Conservation (phyloP, 345 rosid genomes). For the Nephelium lappaceum region DNA sequence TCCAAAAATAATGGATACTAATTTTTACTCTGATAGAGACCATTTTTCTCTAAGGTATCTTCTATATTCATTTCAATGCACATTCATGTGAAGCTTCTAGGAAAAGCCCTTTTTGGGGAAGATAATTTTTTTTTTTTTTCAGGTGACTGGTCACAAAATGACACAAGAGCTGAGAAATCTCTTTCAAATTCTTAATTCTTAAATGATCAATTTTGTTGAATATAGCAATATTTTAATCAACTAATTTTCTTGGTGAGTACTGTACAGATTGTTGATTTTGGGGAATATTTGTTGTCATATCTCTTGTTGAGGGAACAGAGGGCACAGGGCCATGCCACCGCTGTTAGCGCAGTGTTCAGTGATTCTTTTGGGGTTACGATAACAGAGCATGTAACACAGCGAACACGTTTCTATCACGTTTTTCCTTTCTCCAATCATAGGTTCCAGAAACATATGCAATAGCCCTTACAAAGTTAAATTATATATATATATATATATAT, state of each 20-base stretch:
- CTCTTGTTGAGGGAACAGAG: neutral
- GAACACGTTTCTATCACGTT: neutral
- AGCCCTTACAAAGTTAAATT: too few relatives aligned
- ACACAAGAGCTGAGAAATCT: neutral
- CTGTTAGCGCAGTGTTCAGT: neutral
- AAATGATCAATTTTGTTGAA: neutral
- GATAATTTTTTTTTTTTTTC: constrained; percentile 15
- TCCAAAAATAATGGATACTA: constrained; percentile 32
- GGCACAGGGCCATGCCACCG: neutral
- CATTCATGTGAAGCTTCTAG: constrained; percentile 31
- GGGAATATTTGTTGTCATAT: neutral
- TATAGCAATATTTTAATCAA: neutral
- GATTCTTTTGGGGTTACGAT: neutral
- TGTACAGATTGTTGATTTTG: neutral
- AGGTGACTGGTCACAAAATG: neutral
- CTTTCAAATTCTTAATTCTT: neutral
- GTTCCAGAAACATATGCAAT: too few relatives aligned
- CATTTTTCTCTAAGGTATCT: neutral
- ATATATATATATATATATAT: too few relatives aligned
- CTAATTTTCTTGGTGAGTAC: neutral
- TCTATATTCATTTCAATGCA: neutral
- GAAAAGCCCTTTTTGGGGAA: constrained; percentile 14
- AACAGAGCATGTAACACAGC: neutral
- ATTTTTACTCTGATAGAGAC: constrained; percentile 9
- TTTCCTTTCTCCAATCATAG: too few relatives aligned